Conservation (phyloP, 768 basidiomycete species). For the Russula earlei region DNA sequence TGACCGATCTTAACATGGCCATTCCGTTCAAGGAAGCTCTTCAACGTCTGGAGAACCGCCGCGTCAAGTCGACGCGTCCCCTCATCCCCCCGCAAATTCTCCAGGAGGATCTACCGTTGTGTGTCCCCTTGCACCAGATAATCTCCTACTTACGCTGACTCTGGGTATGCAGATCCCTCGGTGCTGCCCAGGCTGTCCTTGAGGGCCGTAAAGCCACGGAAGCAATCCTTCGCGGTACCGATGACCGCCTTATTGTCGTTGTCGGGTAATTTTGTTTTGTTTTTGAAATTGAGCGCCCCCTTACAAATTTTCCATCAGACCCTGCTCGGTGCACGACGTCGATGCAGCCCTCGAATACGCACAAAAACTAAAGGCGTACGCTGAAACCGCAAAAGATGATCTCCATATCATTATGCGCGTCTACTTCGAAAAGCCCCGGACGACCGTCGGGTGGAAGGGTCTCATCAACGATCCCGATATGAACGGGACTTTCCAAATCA, state of each 20-base stretch:
- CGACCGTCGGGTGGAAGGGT: constrained; percentile 98
- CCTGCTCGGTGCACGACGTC: constrained; percentile 91
- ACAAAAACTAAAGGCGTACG: constrained; percentile 65
- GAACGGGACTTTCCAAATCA: constrained; percentile 91
- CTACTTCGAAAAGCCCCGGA: constrained; percentile 95
- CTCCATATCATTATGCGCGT: constrained; percentile 95
- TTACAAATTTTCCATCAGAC: constrained; percentile 35
- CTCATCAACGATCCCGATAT: constrained; percentile 96
- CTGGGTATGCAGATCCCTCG: constrained; percentile 45
- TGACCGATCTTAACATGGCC: constrained; percentile 48
- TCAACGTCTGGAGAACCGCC: constrained; percentile 71
- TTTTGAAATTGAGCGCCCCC: not conserved
- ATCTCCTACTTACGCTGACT: constrained; percentile 18
- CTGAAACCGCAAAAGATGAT: constrained; percentile 72
- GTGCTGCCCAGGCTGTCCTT: constrained; percentile 80
- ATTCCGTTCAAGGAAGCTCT: constrained; percentile 75
- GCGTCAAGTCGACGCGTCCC: constrained; percentile 80
- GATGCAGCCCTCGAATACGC: constrained; percentile 86
- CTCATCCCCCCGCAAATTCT: constrained; percentile 93
- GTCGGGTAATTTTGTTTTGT: constrained; percentile 52
- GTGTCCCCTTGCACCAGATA: constrained; percentile 24
- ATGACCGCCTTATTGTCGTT: constrained; percentile 88
- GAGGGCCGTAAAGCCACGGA: constrained; percentile 76
- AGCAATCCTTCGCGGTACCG: constrained; percentile 71
- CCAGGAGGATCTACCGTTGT: constrained; percentile 88